Conservation (phyloP, 306 rosid genomes). For the Sicyos baderoa region DNA sequence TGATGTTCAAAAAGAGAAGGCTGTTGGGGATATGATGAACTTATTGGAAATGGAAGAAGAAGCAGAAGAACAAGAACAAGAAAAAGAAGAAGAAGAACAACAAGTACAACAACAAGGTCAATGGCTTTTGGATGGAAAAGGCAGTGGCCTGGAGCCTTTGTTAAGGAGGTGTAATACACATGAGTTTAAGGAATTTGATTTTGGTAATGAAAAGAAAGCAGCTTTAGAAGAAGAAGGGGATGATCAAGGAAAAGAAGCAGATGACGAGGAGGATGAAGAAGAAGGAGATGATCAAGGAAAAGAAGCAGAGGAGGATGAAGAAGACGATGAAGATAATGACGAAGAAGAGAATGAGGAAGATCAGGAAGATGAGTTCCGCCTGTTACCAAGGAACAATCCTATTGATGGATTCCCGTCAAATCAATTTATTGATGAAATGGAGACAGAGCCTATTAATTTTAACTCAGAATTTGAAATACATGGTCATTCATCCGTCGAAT, state of each 20-base stretch:
- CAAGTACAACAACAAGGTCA: slow-evolving; percentile 34
- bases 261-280: slow-evolving; percentile 24
- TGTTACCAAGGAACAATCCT: slow-evolving; percentile 41
- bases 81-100: slow-evolving; percentile 37
- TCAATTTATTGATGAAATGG: slow-evolving; percentile 51
- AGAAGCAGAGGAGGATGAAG: slow-evolving; percentile 36
- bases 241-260: slow-evolving; percentile 33
- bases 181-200: slow-evolving; percentile 30
- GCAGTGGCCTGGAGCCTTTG: slow-evolving; percentile 30
- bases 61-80: slow-evolving; percentile 39
- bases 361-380: slow-evolving; percentile 48
- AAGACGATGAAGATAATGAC: slow-evolving; percentile 15
- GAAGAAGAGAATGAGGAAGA: slow-evolving; percentile 44
- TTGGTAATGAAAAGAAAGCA: slow-evolving; percentile 26
- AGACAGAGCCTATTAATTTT: slow-evolving; percentile 37
- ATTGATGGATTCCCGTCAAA: slow-evolving; percentile 60
- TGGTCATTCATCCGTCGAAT: slow-evolving; percentile 45
- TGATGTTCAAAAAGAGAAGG: slow-evolving; percentile 26
- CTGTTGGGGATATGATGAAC: slow-evolving; percentile 41
- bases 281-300: slow-evolving; percentile 26
- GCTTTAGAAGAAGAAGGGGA: slow-evolving; percentile 18
- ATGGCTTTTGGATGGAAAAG: slow-evolving; percentile 50
- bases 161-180: slow-evolving; percentile 44
- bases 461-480: slow-evolving; percentile 58
- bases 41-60: slow-evolving; percentile 41